Base-by-base conservation (phyloP, 495 filamentous ascomycete species). In the Hypoxylon fuscum region DNA sequence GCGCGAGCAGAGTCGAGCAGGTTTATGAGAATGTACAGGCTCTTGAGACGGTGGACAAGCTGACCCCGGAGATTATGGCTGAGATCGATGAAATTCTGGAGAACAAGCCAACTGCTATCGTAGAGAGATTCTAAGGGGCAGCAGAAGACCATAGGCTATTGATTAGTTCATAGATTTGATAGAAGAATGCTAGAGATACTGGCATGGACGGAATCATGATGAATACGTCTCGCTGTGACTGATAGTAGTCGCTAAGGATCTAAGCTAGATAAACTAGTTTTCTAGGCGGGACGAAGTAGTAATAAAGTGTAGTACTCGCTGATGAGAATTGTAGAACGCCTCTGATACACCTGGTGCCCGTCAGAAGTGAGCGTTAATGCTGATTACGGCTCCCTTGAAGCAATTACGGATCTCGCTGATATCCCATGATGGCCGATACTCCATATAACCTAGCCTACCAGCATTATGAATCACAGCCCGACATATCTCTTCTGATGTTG, bases 1-100 rank as follows among this genome's bases (percentile, higher is more conserved):
- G 90, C 14, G 91, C 91, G 1, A 90, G 87, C 62, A 79, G 80
- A 43, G 79, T 85, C 10, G 84, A 88, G 75, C 90, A 96, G 76
- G 81, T 96, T 12, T 83, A 83, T 43, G 87, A 93, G 67, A 90
- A 88, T 52, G 75, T 92, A 34, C 74, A 79, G 63, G 85, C 89
- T 37, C 51, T 96, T 45, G 79, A 79, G 10, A 72, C 86, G 6
- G 72, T 87, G 32, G 80, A 87, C 3, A 84, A 82, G 71, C 69
- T 92, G 60, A 90, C 87, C 2, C 81, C 83, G 0, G 88, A 88
- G 66, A 76, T 92, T 18, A 71, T 92, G 77, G 79, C 81, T 32
- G 81, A 88, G 77, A 91, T 92, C 71, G 89, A 93, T 56, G 78
- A 76, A 25, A 78, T 85, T 20, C 68, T 91, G 31, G 77, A 72